A percentile compares a stretch with the other conserved stretches of the same genome.
Conservation (phyloP, 2,329 filamentous ascomycete genomes). For the Pseudopithomyces chartarum region DNA sequence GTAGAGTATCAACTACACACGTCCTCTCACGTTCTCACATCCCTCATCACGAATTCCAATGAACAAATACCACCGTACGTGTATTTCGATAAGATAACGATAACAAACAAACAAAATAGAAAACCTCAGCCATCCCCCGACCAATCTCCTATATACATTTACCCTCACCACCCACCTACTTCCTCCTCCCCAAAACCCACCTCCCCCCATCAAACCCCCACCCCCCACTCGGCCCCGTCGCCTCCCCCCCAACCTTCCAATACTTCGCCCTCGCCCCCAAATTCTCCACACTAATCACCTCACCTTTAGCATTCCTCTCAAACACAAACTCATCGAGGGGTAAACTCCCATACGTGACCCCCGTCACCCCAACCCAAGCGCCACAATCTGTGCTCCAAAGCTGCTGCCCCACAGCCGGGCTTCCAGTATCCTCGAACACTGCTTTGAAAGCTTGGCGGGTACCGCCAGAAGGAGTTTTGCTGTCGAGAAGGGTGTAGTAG, state of each 20-base stretch:
- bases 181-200: neutral
- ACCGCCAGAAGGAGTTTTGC: slow-evolving; percentile 11
- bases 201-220: slow-evolving; percentile 1
- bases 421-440: slow-evolving; percentile 27
- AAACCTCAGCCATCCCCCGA: too few relatives aligned
- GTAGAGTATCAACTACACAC: too few relatives aligned
- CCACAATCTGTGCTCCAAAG: slow-evolving; percentile 28
- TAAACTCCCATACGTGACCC: slow-evolving; percentile 26
- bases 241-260: slow-evolving; percentile 13
- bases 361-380: slow-evolving; percentile 28
- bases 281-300: slow-evolving; percentile 28
- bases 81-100: too few relatives aligned
- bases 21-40: too few relatives aligned
- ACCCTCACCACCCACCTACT: too few relatives aligned
- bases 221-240: neutral
- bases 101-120: too few relatives aligned
- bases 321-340: slow-evolving; percentile 33
- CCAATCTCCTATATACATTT: too few relatives aligned
- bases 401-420: slow-evolving; percentile 17
- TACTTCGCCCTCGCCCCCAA: slow-evolving; percentile 23
- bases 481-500: slow-evolving; percentile 28
- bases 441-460: slow-evolving; percentile 27
- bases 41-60: too few relatives aligned
- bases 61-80: too few relatives aligned
- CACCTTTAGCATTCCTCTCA: slow-evolving; percentile 22